Base-by-base conservation (phyloP, 768 basidiomycete species). In the Mycena maculata region DNA sequence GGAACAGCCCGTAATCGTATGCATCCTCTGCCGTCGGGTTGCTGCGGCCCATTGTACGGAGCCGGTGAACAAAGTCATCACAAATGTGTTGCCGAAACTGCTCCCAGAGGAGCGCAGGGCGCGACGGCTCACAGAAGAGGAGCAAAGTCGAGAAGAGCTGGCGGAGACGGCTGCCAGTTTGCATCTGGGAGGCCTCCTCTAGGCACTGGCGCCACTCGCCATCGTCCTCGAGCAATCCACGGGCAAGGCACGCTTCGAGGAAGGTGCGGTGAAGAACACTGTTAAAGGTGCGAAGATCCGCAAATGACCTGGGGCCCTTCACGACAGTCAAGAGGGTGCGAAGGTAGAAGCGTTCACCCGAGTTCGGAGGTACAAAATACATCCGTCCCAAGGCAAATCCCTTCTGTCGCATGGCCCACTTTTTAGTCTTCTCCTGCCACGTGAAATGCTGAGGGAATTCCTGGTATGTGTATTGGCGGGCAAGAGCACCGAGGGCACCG, bases 211-310 rank as follows among this genome's bases (percentile, higher is more conserved):
- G 41, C 82, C 82, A 84, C 69, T 86, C 85, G 0, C 74, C 70
- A 72, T 86, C 83, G 74, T 84, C 78, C 42, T 82, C 76, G 0
- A 82, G 60, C 0, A 83, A 69, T 0, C 82, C n/a, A n/a, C n/a
- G n/a, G n/a, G n/a, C n/a, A n/a, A n/a, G n/a, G n/a, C n/a, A n/a
- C n/a, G n/a, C n/a, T 80, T 5, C 73, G 63, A 7, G 76, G 78
- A 25, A 67, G 58, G n/a, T 38, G 36, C 16, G 16, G 36, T 38
- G 36, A 33, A 20, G 10, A 22, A 7, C 3, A 59, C 67, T 58
- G 30, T 57, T 12, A 33, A 36, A 68, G 1, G 15, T 33, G 9
- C 56, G 57, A 8, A 71, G 38, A 42, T 62, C 49, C 0, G 44
- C 55, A 45, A 64, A 63, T 2, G 68, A 71, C 4, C 20, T 67